Base-by-base conservation (phyloP, 306 rosid species). In the Vigna hirtella region DNA sequence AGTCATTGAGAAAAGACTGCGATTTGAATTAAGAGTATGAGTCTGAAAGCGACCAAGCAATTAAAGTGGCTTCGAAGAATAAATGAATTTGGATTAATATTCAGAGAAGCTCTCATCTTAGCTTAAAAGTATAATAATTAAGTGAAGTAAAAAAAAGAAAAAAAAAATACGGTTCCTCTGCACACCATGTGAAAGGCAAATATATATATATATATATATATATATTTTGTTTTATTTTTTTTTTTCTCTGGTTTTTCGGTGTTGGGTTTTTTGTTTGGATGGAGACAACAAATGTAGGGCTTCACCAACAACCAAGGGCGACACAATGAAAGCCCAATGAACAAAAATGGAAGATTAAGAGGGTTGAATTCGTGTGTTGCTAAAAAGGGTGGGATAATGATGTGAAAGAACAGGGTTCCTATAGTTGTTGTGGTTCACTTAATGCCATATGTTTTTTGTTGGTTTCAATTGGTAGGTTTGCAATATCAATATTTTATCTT, bases 41-140 rank as follows among this genome's bases (percentile, higher is more conserved):
- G 83, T n/a, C 64, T 74, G 93, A 90, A 82, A 85, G 84, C 16
- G 84, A 90, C 85, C 20, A 86, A 85, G 89, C 80, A 66, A 66
- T 66, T 66, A 77, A 87, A 89, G 93, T 90, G 90, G 90, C 96
- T 89, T 93, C 82, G 48, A 90, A 91, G 92, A 85, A 85, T 59
- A 82, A 85, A 71, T 77, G 14, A 30, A 78, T 78, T 78, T 65
- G 36, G 51, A 77, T 50, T 55, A 72, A 56, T 47, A 83, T 47
- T 55, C 20, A 78, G 53, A 79, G 62, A 20, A 73, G 69, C 40
- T 63, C 56, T 58, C 90, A 85, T 80, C 97, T 91, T 93, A 86
- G 96, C 98, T 90, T 91, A 24, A 78, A 93, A 93, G 98, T 75
- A 80, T 86, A 66, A 68, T 85, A 59, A 70, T 57, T 49, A 17